Conservation (phyloP, 2,329 filamentous ascomycete genomes). For the Cephalotrichum gorgonifer region DNA sequence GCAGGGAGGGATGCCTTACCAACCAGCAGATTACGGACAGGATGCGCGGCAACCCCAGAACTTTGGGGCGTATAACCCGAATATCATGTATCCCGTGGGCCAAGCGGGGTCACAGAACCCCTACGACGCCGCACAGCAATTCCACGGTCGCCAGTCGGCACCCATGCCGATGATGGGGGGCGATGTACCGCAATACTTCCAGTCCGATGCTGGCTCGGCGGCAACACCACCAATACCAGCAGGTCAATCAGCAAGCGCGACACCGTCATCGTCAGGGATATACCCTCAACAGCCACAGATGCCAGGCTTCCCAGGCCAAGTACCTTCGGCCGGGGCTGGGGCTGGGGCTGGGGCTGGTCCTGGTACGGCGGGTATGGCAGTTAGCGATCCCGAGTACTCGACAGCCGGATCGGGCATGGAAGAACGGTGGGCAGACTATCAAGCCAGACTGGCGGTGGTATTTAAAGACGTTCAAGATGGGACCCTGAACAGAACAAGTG, state of each 20-base stretch:
- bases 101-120: slow-evolving; percentile 49
- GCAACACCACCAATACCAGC: slow-evolving; percentile 43
- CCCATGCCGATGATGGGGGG: slow-evolving; percentile 63
- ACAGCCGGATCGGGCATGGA: slow-evolving; percentile 45
- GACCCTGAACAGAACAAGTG: slow-evolving; percentile 36
- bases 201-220: slow-evolving; percentile 28
- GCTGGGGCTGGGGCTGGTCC: slow-evolving; percentile 11
- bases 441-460: slow-evolving; percentile 50
- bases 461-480: slow-evolving; percentile 59
- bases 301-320: slow-evolving; percentile 34
- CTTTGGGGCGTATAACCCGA: slow-evolving; percentile 50
- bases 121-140: slow-evolving; percentile 70
- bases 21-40: slow-evolving; percentile 56
- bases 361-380: slow-evolving; percentile 33
- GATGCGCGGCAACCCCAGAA: slow-evolving; percentile 46
- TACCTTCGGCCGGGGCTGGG: slow-evolving; percentile 30
- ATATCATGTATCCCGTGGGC: slow-evolving; percentile 72
- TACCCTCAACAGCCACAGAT: slow-evolving; percentile 55
- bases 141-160: slow-evolving; percentile 65
- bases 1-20: slow-evolving; percentile 39
- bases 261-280: slow-evolving; percentile 42
- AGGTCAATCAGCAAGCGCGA: slow-evolving; percentile 32
- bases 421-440: slow-evolving; percentile 58
- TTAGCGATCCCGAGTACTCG: slow-evolving; percentile 44
- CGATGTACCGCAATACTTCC: slow-evolving; percentile 60